Percentiles rank a stretch among this genome's conserved stretches.
Evolutionary conservation across 805 yeast genomes (phyloP).

Genomic region (Kazachstania bromeliacearum): DNA sequence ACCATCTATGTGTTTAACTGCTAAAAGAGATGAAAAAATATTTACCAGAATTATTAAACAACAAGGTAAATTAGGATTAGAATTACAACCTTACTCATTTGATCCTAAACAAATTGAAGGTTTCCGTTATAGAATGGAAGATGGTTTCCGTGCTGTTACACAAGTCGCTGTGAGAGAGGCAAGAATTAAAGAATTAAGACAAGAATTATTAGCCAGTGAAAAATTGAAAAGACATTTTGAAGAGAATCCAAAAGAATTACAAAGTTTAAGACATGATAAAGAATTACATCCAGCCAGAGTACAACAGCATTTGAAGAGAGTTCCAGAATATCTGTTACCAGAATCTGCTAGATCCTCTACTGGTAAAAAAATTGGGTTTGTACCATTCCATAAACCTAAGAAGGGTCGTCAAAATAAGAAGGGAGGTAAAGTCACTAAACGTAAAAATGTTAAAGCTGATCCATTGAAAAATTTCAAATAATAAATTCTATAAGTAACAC

Average conservation of each 20-base stretch:
- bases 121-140: conserved; percentile 93
- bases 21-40: conserved; percentile 81
- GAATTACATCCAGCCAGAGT: conserved; percentile 75
- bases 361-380: conserved; percentile 52
- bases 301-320: conserved; percentile 79
- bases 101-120: conserved; percentile 89
- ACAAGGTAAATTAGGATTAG: conserved; percentile 64
- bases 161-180: conserved; percentile 87
- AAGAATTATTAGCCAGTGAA: conserved; percentile 79
- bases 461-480: conserved; percentile 54
- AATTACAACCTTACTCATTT: conserved; percentile 78
- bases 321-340: conserved; percentile 87
- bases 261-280: conserved; percentile 82
- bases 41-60: conserved; percentile 65
- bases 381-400: conserved; percentile 52
- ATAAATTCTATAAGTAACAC: background rate
- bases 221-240: conserved; percentile 90
- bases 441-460: conserved; percentile 42
- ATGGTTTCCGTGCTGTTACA: conserved; percentile 93
- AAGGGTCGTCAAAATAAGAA: conserved; percentile 21
- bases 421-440: conserved; percentile 35
- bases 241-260: conserved; percentile 92
- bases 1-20: conserved; percentile 57
- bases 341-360: conserved; percentile 53
- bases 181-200: conserved; percentile 76